phyloP scores from a whole-genome alignment of 345 rosid genomes.

The Gossypium herbaceum region DNA sequence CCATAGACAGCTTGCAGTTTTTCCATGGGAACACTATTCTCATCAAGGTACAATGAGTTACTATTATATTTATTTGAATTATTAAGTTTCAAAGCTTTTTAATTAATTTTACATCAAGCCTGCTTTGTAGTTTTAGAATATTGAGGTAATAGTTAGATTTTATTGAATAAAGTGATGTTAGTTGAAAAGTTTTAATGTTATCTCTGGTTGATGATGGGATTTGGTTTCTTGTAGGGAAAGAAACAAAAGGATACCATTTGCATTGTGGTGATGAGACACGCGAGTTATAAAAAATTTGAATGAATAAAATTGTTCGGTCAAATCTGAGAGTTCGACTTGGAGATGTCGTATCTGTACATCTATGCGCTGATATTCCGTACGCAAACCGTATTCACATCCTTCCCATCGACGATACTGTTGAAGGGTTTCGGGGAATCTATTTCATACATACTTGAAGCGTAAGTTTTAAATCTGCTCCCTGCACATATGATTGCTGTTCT shows the following conservation, averaged over 20 bases:
- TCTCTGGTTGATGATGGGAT: background rate
- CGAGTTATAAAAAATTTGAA: constrained; percentile 50
- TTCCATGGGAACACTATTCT: constrained; percentile 73
- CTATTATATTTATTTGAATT: background rate
- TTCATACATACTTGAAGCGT: constrained; percentile 65
- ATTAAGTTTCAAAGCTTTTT: too few species aligned
- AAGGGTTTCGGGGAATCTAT: constrained; percentile 63
- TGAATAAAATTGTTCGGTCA: constrained; percentile 66
- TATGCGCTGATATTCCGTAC: constrained; percentile 66
- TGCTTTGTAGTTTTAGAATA: background rate
- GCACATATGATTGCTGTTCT: background rate
- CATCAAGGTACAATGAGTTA: constrained; percentile 40
- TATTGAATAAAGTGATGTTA: background rate
- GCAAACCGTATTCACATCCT: constrained; percentile 68
- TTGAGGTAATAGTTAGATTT: background rate
- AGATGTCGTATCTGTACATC: constrained; percentile 63
- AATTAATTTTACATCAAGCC: too few species aligned
- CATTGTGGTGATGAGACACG: constrained; percentile 67
- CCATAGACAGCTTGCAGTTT: constrained; percentile 77
- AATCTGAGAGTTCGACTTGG: constrained; percentile 70
- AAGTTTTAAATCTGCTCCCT: constrained; percentile 19
- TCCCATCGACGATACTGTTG: constrained; percentile 64
- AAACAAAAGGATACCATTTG: constrained; percentile 64
- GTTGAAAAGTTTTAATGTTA: background rate
- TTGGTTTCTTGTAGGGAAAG: constrained; percentile 41